A percentile compares a stretch with the other conserved stretches of the same genome.
Conservation (phyloP, 306 rosid species). For the Cucurbita pepo region DNA sequence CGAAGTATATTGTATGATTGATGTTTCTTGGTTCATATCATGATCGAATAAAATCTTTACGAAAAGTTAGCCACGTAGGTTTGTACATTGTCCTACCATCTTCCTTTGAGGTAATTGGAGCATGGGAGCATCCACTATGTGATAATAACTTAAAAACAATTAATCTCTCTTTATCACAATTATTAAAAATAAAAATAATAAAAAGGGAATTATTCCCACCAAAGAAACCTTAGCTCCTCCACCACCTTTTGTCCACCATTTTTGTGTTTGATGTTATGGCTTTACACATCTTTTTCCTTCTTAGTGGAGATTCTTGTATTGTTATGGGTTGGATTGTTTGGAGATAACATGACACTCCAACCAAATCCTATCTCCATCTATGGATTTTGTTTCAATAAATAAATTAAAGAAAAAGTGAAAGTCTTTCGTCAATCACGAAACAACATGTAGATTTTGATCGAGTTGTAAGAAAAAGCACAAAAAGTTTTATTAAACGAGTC, state of each 20-base stretch:
- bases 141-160: no score
- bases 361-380: not conserved
- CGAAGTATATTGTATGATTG: no score
- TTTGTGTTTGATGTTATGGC: not conserved
- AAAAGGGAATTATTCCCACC: not conserved
- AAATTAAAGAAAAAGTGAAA: not conserved
- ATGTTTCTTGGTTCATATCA: no score
- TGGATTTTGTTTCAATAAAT: not conserved
- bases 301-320: not conserved
- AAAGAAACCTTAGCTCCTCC: slow-evolving; percentile 1
- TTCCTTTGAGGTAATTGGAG: not conserved
- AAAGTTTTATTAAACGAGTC: not conserved
- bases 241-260: slow-evolving; percentile 3
- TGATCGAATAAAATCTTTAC: no score
- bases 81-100: slow-evolving; percentile 1
- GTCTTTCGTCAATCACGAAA: not conserved
- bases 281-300: not conserved
- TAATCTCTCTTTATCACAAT: not conserved
- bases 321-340: not conserved
- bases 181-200: not conserved
- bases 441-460: not conserved
- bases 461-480: not conserved
- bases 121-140: not conserved
- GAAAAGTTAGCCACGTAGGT: no score
- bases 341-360: not conserved